These are phyloP conservation scores for Parathielavia hyrcaniae DNA, from an alignment of 495 filamentous ascomycete species.

Conservation along the genomic window DNA sequence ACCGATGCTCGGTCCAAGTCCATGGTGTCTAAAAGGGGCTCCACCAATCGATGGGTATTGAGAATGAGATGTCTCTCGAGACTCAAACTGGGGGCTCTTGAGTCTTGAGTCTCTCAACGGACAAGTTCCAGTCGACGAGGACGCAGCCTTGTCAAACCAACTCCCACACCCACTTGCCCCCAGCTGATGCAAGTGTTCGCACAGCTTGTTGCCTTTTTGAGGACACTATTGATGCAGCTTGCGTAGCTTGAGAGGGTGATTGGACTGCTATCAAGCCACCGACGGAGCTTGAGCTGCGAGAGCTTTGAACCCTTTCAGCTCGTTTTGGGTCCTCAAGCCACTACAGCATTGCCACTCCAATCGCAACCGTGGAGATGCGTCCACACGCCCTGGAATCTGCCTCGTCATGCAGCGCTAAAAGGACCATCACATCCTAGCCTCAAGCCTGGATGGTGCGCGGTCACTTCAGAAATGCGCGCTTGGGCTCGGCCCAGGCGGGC, in stretches of 20 bases:
- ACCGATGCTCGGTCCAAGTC: constrained; percentile 3
- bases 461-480: background rate
- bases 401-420: background rate
- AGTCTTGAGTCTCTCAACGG: background rate
- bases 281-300: background rate
- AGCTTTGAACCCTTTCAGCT: no score
- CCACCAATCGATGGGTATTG: background rate
- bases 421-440: background rate
- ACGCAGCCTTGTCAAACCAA: background rate
- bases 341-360: background rate
- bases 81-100: no score
- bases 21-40: background rate
- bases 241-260: background rate
- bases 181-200: background rate
- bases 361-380: background rate
- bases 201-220: background rate
- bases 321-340: background rate
- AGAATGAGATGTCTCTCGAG: background rate
- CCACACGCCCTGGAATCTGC: background rate
- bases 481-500: background rate
- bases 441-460: background rate
- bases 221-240: background rate
- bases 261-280: background rate
- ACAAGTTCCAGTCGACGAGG: background rate
- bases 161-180: background rate